These are phyloP conservation scores for Croton setiger DNA, from an alignment of 441 rosid genomes.

Conservation along the genomic window DNA sequence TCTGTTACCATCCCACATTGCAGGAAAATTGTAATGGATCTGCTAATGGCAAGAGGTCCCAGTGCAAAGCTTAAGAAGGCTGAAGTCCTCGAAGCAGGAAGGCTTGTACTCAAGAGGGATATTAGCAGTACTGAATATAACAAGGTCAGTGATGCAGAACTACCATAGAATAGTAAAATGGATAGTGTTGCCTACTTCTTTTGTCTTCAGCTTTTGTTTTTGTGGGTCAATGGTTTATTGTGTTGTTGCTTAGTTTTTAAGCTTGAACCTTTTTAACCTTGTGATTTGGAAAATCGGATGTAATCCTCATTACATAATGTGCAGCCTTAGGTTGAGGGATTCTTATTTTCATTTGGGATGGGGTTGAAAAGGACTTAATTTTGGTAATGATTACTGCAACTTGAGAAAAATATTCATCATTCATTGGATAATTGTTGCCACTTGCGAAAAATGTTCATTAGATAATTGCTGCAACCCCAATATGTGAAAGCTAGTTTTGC, in stretches of 20 bases:
- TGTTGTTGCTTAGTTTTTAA: not conserved
- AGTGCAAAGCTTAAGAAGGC: slow-evolving; percentile 66
- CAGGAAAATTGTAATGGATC: slow-evolving; percentile 67
- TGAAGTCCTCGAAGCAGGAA: slow-evolving; percentile 54
- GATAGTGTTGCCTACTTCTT: slow-evolving; percentile 4
- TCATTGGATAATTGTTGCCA: no score
- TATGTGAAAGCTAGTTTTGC: not conserved
- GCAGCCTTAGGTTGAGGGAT: not conserved
- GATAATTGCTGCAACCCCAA: not conserved
- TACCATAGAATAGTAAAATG: not conserved
- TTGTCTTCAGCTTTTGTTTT: not conserved
- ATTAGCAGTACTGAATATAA: slow-evolving; percentile 44
- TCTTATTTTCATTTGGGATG: not conserved
- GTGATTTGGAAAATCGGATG: not conserved
- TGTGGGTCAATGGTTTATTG: not conserved
- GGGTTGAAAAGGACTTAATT: not conserved
- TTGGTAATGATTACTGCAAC: not conserved
- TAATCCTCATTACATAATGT: not conserved
- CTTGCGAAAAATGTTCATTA: not conserved
- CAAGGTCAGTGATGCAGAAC: slow-evolving; percentile 46
- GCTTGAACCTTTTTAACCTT: not conserved
- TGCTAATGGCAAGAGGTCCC: slow-evolving; percentile 44
- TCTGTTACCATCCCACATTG: slow-evolving; percentile 11
- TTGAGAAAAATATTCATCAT: not conserved
- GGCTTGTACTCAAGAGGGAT: slow-evolving; percentile 36